Percentiles rank a stretch among this genome's conserved stretches.
Conservation (phyloP, 2,329 filamentous ascomycete species). For the Neonectria coccinea region DNA sequence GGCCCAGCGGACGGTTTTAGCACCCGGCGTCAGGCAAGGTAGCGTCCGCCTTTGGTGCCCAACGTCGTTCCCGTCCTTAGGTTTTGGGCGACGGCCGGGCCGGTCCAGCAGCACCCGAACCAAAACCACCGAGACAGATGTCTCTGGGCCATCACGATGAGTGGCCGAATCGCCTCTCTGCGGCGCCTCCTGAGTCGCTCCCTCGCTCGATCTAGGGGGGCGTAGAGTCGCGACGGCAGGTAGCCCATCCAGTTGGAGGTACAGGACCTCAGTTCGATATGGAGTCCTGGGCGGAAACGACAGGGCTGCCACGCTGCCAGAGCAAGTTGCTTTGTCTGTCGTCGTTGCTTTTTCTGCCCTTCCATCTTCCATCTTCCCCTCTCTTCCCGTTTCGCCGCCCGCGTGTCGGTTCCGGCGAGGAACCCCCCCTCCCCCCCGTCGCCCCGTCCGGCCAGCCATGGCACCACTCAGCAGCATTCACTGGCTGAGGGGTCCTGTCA, state of each 20-base stretch:
- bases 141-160: constrained; percentile 32
- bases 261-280: constrained; percentile 16
- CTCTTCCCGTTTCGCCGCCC: constrained; percentile 35
- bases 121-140: constrained; percentile 35
- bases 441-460: constrained; percentile 39
- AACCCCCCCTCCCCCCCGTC: constrained; percentile 25
- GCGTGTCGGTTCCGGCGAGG: constrained; percentile 37
- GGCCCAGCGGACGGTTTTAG: constrained; percentile 35
- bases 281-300: constrained; percentile 10
- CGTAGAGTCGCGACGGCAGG: constrained; percentile 10
- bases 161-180: constrained; percentile 17
- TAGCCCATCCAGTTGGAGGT: not conserved
- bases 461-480: constrained; percentile 37
- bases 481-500: constrained; percentile 33
- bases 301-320: constrained; percentile 36
- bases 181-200: constrained; percentile 7
- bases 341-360: constrained; percentile 29
- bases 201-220: constrained; percentile 14
- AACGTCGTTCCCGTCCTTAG: constrained; percentile 39
- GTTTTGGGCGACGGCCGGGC: constrained; percentile 41
- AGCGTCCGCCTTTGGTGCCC: constrained; percentile 47
- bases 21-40: constrained; percentile 32
- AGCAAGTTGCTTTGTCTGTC: constrained; percentile 39
- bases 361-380: constrained; percentile 4
- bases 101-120: constrained; percentile 43